A percentile compares a stretch with the other conserved stretches of the same genome.
Evolutionary conservation across 768 basidiomycete species (phyloP).

Genomic region (Hygrocybe coccinea): DNA sequence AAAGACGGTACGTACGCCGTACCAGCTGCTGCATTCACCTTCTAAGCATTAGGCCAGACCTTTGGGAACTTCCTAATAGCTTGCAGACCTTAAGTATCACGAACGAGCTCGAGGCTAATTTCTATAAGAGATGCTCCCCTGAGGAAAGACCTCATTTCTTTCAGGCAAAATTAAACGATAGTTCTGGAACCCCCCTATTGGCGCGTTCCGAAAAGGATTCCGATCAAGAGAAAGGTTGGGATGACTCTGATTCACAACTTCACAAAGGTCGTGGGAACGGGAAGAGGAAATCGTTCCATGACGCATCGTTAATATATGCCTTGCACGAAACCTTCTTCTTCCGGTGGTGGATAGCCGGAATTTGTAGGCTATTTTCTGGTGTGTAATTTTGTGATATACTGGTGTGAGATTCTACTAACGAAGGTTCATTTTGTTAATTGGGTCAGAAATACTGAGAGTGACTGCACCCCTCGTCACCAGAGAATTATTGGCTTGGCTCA

Average conservation of each 20-base stretch:
- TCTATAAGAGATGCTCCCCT: conserved; percentile 48
- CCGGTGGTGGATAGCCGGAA: conserved; percentile 44
- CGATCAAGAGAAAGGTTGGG: conserved; percentile 11
- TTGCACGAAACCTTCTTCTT: conserved; percentile 43
- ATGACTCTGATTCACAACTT: background rate
- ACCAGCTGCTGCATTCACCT: too few species aligned
- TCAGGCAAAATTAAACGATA: conserved; percentile 16
- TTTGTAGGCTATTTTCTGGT: conserved; percentile 46
- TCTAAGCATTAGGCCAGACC: conserved; percentile 31
- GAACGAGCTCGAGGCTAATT: conserved; percentile 41
- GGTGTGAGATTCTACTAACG: background rate
- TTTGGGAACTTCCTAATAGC: conserved; percentile 46
- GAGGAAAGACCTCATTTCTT: conserved; percentile 39
- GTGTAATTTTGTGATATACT: conserved; percentile 6
- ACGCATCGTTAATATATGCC: conserved; percentile 48
- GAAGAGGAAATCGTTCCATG: conserved; percentile 27
- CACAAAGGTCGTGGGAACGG: background rate
- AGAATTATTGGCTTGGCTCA: conserved; percentile 45
- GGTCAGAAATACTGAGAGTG: conserved; percentile 41
- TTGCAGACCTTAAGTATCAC: conserved; percentile 37
- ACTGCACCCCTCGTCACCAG: conserved; percentile 46
- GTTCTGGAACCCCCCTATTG: background rate
- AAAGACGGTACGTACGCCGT: conserved; percentile 43
- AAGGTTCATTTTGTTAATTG: conserved; percentile 1
- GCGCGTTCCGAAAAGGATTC: background rate